These are phyloP conservation scores for Leccinum pallidistipes DNA, from an alignment of 1,284 basidiomycete genomes.

Conservation along the genomic window DNA sequence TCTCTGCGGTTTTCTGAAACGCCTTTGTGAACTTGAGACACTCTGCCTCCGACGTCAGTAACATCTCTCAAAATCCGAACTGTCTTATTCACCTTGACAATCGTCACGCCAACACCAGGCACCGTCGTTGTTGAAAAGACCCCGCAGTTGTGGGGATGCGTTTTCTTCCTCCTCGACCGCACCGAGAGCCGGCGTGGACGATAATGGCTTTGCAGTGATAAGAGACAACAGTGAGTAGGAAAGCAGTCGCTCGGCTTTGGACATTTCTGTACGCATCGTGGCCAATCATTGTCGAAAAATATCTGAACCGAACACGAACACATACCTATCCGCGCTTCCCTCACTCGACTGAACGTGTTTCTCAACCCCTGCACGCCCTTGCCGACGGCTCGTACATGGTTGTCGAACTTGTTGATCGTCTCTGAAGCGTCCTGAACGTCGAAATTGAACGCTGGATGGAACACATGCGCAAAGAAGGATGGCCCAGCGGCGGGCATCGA, in stretches of 20 bases:
- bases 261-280: constrained; percentile 54
- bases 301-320: constrained; percentile 7
- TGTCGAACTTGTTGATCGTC: constrained; percentile 58
- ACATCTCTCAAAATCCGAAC: not conserved
- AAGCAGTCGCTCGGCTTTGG: constrained; percentile 66
- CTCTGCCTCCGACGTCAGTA: constrained; percentile 37
- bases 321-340: constrained; percentile 69
- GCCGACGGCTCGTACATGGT: constrained; percentile 62
- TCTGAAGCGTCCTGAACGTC: constrained; percentile 68
- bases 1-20: constrained; percentile 75
- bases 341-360: constrained; percentile 55
- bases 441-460: constrained; percentile 82
- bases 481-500: constrained; percentile 62
- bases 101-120: constrained; percentile 87
- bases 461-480: constrained; percentile 76
- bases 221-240: constrained; percentile 70
- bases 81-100: constrained; percentile 40
- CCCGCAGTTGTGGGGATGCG: constrained; percentile 34
- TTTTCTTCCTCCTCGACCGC: constrained; percentile 51
- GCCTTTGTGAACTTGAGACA: constrained; percentile 78
- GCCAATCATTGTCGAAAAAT: not conserved
- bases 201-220: constrained; percentile 64
- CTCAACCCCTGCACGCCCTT: constrained; percentile 68
- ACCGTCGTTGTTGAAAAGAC: constrained; percentile 67
- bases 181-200: constrained; percentile 46